phyloP scores from a whole-genome alignment of 1,284 basidiomycete genomes.

The Ceratobasidium sp. region DNA sequence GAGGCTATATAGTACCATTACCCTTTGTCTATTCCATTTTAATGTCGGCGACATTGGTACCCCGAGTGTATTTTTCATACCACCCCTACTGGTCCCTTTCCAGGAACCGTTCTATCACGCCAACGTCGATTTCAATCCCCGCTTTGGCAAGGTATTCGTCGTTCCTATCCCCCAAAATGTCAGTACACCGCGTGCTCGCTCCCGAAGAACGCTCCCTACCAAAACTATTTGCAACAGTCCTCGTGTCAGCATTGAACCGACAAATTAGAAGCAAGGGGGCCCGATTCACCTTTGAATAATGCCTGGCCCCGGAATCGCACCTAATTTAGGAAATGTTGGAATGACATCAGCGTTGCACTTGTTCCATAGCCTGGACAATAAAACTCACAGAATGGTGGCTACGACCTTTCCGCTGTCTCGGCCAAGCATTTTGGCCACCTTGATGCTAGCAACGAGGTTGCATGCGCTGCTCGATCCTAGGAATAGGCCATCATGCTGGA shows the following conservation, averaged over 20 bases:
- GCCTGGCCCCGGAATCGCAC: slow-evolving; percentile 85
- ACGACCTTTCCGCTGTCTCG: slow-evolving; percentile 69
- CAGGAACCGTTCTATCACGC: slow-evolving; percentile 68
- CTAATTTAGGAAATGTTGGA: slow-evolving; percentile 57
- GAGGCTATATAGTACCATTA: not conserved
- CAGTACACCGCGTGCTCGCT: slow-evolving; percentile 14
- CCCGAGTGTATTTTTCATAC: not conserved
- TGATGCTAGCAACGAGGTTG: slow-evolving; percentile 91
- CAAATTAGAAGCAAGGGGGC: slow-evolving; percentile 28
- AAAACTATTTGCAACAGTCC: slow-evolving; percentile 36
- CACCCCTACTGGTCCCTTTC: slow-evolving; percentile 14
- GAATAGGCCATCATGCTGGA: slow-evolving; percentile 91
- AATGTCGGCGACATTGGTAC: not conserved
- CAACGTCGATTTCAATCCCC: slow-evolving; percentile 69
- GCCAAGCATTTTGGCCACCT: slow-evolving; percentile 76
- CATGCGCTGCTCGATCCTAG: slow-evolving; percentile 97
- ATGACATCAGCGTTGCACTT: not conserved
- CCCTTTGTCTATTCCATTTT: not conserved
- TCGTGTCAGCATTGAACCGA: not conserved
- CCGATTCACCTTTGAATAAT: slow-evolving; percentile 84
- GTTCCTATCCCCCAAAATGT: slow-evolving; percentile 66
- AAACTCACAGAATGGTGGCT: slow-evolving; percentile 84
- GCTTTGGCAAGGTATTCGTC: slow-evolving; percentile 78
- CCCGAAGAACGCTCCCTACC: slow-evolving; percentile 29
- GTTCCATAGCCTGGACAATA: not conserved